Evolutionary conservation across 805 yeast genomes (phyloP).

Genomic region (Trichomonascus vanleenenianus): DNA sequence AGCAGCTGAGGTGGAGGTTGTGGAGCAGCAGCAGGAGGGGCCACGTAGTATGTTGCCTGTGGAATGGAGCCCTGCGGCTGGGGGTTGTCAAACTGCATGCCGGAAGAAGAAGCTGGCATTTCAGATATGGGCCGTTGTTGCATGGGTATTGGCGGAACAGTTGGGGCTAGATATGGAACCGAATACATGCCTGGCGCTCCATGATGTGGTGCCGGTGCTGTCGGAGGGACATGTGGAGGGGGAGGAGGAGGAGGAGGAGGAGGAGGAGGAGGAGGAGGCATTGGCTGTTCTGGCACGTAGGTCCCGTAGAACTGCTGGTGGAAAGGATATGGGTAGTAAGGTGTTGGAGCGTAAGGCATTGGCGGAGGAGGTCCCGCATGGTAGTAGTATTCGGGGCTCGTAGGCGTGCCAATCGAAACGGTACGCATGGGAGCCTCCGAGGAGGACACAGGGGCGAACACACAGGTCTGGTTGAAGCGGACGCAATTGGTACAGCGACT

Average conservation of each 20-base stretch:
- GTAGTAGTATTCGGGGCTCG: neutral
- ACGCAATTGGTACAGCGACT: conserved; percentile 26
- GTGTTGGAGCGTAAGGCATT: neutral
- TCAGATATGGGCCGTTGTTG: neutral
- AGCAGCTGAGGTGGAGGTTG: neutral
- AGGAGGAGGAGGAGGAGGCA: conserved; percentile 2
- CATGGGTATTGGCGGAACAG: neutral
- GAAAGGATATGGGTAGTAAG: neutral
- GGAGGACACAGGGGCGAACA: conserved; percentile 26
- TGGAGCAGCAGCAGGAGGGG: neutral
- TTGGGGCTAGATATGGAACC: neutral
- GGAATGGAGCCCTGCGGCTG: too few relatives aligned
- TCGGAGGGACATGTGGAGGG: neutral
- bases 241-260: neutral
- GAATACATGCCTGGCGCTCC: neutral
- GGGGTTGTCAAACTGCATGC: too few relatives aligned
- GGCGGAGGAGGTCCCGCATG: neutral
- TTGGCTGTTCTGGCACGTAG: neutral
- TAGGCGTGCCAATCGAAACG: conserved; percentile 5
- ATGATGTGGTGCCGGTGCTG: neutral
- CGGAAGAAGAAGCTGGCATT: neutral
- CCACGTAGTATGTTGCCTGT: neutral
- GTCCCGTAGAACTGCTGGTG: neutral
- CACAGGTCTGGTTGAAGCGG: conserved; percentile 25
- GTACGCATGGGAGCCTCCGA: conserved; percentile 16